These are phyloP conservation scores for Coemansia sp. DNA, from an alignment of 192 early-diverging fungal genomes.

Conservation along the genomic window DNA sequence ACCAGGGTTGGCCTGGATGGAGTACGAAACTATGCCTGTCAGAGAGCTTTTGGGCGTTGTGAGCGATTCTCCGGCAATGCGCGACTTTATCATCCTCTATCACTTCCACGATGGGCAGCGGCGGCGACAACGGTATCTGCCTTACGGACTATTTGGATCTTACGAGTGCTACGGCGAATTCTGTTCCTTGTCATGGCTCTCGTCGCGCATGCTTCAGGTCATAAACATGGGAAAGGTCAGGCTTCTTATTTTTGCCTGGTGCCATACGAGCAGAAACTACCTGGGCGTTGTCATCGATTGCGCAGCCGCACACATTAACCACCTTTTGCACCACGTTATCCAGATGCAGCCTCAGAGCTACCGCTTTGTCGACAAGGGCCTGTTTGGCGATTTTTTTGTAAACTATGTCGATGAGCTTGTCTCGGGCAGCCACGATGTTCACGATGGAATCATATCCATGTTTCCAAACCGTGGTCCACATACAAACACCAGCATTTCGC, in stretches of 20 bases:
- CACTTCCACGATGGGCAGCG: constrained; percentile 53
- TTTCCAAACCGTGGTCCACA: constrained; percentile 45
- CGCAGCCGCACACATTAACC: background rate
- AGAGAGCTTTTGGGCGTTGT: constrained; percentile 44
- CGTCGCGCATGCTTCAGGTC: constrained; percentile 50
- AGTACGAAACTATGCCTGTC: constrained; percentile 31
- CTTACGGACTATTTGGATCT: constrained; percentile 37
- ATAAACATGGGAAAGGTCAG: constrained; percentile 25
- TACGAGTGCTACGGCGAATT: constrained; percentile 49
- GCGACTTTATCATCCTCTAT: constrained; percentile 47
- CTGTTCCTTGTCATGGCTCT: constrained; percentile 45
- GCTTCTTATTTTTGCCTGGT: constrained; percentile 46
- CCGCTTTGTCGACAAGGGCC: constrained; percentile 33
- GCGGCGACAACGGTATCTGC: constrained; percentile 20
- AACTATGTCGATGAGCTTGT: constrained; percentile 30
- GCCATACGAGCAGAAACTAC: constrained; percentile 37
- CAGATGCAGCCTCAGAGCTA: constrained; percentile 42
- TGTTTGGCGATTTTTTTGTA: constrained; percentile 45
- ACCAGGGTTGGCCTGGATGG: constrained; percentile 44
- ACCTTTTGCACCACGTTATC: constrained; percentile 44
- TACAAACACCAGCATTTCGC: constrained; percentile 20
- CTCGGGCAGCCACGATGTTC: constrained; percentile 24
- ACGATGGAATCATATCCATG: constrained; percentile 24
- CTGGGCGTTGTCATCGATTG: constrained; percentile 40
- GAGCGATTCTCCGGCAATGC: constrained; percentile 37